Conservation (phyloP, 108 stramenopile genomes). For the Parietichytrium sp. region DNA sequence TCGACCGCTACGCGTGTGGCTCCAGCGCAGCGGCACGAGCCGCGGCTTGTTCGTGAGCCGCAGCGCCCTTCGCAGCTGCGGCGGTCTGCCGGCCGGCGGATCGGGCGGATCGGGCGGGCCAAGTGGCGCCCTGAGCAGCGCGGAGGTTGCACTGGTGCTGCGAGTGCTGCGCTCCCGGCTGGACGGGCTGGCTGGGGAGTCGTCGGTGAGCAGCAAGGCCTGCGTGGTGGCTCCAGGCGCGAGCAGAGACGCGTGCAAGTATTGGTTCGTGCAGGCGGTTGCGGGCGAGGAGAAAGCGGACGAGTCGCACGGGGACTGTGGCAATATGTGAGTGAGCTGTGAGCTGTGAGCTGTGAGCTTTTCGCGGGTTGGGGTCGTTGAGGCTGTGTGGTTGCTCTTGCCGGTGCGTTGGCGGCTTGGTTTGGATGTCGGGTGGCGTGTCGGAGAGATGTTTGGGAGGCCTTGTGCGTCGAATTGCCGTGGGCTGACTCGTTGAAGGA, state of each 20-base stretch:
- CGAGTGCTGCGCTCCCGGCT: neutral
- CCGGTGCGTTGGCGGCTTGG: too few relatives aligned
- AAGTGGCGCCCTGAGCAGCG: neutral
- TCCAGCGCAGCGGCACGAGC: neutral
- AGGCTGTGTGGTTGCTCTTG: too few relatives aligned
- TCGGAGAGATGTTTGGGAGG: too few relatives aligned
- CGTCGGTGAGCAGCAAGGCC: conserved; percentile 20
- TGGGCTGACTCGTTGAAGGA: too few relatives aligned
- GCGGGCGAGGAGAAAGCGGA: neutral
- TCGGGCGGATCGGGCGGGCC: neutral
- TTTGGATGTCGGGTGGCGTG: too few relatives aligned
- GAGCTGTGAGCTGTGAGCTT: too few relatives aligned
- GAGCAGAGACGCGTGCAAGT: neutral
- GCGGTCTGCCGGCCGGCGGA: neutral
- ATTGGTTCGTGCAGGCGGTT: neutral
- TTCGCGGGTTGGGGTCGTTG: too few relatives aligned
- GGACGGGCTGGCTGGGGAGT: neutral
- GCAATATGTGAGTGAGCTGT: too few relatives aligned
- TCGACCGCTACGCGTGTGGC: neutral
- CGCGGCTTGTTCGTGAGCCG: neutral
- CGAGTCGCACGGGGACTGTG: neutral
- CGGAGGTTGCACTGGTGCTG: neutral
- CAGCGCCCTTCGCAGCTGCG: neutral
- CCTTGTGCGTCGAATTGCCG: too few relatives aligned
- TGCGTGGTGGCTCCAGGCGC: neutral